phyloP scores from a whole-genome alignment of 148 eudicot species.

The Chenopodium suecicum region DNA sequence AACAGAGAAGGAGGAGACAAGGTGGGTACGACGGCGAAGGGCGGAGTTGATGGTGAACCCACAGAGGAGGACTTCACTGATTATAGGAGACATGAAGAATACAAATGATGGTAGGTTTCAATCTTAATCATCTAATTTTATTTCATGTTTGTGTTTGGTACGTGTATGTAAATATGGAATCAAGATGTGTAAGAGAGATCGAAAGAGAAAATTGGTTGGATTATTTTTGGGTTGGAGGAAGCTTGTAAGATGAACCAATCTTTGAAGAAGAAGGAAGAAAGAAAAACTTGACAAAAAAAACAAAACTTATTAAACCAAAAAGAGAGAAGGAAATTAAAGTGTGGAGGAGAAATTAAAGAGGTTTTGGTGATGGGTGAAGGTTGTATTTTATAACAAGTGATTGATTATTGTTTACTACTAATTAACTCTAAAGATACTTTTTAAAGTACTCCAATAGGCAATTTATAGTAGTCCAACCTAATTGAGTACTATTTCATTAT shows the following conservation, averaged over 20 bases:
- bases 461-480: neutral
- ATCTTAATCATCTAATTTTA: slow-evolving; percentile 13
- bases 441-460: neutral
- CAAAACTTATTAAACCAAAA: neutral
- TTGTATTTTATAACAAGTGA: slow-evolving; percentile 27
- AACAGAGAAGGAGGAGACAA: slow-evolving; percentile 73
- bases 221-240: neutral
- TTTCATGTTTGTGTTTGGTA: slow-evolving; percentile 2
- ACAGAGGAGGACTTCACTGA: slow-evolving; percentile 74
- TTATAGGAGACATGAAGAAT: slow-evolving; percentile 57
- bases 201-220: neutral
- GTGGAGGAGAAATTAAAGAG: slow-evolving; percentile 8
- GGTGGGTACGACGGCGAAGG: slow-evolving; percentile 63
- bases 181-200: neutral
- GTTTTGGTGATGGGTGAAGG: slow-evolving; percentile 7
- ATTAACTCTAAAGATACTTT: neutral
- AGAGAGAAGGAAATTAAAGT: neutral
- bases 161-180: neutral
- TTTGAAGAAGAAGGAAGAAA: neutral
- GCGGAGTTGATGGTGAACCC: slow-evolving; percentile 60
- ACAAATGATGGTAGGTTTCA: neutral
- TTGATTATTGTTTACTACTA: neutral
- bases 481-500: too few relatives aligned
- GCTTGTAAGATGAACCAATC: neutral
- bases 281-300: neutral